Conservation (phyloP, 331 rosid species). For the Spiraea crenata region DNA sequence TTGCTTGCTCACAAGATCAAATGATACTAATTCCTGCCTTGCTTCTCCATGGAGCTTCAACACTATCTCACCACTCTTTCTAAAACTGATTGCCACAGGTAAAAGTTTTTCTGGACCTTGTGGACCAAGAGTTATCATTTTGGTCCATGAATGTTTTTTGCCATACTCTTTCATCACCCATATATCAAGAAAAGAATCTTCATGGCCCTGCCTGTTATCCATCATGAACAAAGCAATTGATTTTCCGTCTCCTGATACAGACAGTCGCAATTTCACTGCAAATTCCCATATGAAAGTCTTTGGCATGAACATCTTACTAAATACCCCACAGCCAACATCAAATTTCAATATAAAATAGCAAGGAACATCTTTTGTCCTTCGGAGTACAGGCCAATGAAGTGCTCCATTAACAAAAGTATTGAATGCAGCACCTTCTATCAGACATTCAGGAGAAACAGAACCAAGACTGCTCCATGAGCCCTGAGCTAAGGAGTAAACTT, state of each 20-base stretch:
- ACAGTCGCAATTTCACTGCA: not conserved
- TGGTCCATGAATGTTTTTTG: not conserved
- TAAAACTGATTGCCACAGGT: not conserved
- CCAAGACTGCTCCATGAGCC: conserved; percentile 27
- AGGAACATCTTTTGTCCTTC: not conserved
- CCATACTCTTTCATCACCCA: conserved; percentile 4
- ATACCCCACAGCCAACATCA: conserved; percentile 24
- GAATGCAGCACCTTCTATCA: not conserved
- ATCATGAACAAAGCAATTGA: not conserved
- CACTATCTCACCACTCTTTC: not conserved
- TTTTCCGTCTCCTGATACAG: conserved; percentile 1
- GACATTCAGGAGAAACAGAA: conserved; percentile 16
- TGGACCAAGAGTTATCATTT: not conserved
- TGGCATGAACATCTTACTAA: conserved; percentile 25
- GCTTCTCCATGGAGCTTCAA: not conserved
- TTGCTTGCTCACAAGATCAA: not conserved
- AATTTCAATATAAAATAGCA: conserved; percentile 20
- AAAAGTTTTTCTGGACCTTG: not conserved
- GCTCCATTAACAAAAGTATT: conserved; percentile 19
- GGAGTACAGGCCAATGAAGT: conserved; percentile 29
- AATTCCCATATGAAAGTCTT: not conserved
- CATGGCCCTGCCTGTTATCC: not conserved
- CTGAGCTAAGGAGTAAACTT: conserved; percentile 32
- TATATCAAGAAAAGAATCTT: not conserved
- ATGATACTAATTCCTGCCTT: not conserved